Evolutionary conservation across 805 yeast genomes (phyloP).

Genomic region (Nematodospora valgi): DNA sequence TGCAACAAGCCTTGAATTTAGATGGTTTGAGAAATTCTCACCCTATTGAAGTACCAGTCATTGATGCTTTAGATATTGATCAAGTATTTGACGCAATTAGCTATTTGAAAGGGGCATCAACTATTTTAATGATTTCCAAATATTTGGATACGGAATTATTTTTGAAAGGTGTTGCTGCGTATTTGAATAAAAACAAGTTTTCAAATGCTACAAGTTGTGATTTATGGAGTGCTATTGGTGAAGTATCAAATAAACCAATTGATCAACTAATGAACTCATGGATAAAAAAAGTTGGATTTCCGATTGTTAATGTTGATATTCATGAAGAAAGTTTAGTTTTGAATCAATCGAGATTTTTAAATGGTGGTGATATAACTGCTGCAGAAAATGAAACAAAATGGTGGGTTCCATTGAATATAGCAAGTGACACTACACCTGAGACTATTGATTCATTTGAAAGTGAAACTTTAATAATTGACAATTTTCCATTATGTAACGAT

Average conservation of each 20-base stretch:
- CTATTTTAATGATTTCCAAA: conserved; percentile 72
- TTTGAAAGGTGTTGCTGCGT: conserved; percentile 68
- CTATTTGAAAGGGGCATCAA: conserved; percentile 76
- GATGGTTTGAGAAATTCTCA: conserved; percentile 66
- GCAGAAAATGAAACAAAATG: conserved; percentile 56
- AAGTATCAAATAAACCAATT: conserved; percentile 61
- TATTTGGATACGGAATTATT: conserved; percentile 67
- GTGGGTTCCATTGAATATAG: conserved; percentile 55
- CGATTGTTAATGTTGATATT: conserved; percentile 53
- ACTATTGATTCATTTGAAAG: conserved; percentile 21
- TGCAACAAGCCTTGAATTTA: conserved; percentile 49
- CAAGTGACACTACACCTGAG: conserved; percentile 10
- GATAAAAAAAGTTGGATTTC: conserved; percentile 74
- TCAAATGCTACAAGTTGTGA: conserved; percentile 74
- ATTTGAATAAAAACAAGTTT: conserved; percentile 59
- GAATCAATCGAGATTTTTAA: conserved; percentile 58
- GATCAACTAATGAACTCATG: conserved; percentile 60
- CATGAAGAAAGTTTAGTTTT: conserved; percentile 36
- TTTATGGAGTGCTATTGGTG: conserved; percentile 65
- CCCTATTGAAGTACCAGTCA: conserved; percentile 80
- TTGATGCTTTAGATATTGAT: conserved; percentile 72
- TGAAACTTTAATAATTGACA: conserved; percentile 18
- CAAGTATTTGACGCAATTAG: conserved; percentile 82
- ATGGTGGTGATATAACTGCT: conserved; percentile 55
- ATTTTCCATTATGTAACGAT: conserved; percentile 18